Evolutionary conservation across 2,329 filamentous ascomycete species (phyloP).

Genomic region (Rugonectria rugulosa): DNA sequence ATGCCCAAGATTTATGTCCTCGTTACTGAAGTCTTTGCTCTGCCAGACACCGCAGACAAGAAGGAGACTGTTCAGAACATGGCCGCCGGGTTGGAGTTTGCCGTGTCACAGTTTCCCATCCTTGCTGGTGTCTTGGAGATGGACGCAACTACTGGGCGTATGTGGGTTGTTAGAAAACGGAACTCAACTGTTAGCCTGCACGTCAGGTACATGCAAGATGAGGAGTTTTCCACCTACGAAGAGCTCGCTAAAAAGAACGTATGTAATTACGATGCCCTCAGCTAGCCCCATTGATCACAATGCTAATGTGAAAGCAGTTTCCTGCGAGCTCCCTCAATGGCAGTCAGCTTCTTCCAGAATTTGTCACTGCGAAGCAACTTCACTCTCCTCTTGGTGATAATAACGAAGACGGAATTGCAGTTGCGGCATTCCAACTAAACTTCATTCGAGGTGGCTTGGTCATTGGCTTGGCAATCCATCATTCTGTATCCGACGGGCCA

Average conservation of each 20-base stretch:
- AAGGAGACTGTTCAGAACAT: conserved; percentile 7
- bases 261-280: background rate
- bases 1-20: conserved; percentile 29
- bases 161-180: background rate
- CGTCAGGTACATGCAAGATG: conserved; percentile 1
- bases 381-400: conserved; percentile 9
- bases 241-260: conserved; percentile 2
- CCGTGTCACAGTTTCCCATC: conserved; percentile 16
- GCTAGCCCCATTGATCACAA: background rate
- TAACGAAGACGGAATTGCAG: conserved; percentile 3
- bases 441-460: conserved; percentile 23
- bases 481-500: conserved; percentile 22
- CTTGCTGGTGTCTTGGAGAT: conserved; percentile 8
- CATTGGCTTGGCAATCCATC: conserved; percentile 18
- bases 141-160: conserved; percentile 1
- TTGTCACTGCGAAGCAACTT: conserved; percentile 6
- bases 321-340: background rate
- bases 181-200: conserved; percentile 12
- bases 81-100: conserved; percentile 10
- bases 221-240: background rate
- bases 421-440: conserved; percentile 20
- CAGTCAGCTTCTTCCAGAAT: background rate
- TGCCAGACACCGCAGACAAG: background rate
- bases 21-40: conserved; percentile 21
- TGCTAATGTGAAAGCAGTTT: conserved; percentile 1